A percentile compares a stretch with the other conserved stretches of the same genome.
Conservation (phyloP, 2,329 filamentous ascomycete species). For the Fusarium sp. region DNA sequence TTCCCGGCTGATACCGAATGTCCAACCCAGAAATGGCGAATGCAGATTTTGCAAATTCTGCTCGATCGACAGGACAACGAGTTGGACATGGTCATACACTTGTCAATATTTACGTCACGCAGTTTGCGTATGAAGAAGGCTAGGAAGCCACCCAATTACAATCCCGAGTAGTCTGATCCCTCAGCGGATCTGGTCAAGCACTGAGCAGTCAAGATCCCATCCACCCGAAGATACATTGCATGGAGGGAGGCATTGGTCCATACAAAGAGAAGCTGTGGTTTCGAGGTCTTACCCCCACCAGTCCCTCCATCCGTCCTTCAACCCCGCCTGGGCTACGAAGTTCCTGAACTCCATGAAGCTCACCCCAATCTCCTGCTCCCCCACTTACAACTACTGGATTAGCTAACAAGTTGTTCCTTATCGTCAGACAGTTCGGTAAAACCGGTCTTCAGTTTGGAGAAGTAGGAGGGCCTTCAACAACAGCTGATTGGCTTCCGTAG, state of each 20-base stretch:
- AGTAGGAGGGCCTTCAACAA: not conserved
- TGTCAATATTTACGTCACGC: not conserved
- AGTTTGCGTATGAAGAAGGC: not conserved
- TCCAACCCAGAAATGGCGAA: not conserved
- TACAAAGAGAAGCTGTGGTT: not conserved
- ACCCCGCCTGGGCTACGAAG: slow-evolving; percentile 15
- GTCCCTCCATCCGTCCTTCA: slow-evolving; percentile 9
- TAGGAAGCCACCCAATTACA: slow-evolving; percentile 6
- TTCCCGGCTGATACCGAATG: not conserved
- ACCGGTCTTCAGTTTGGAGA: not conserved
- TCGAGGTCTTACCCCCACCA: slow-evolving; percentile 22
- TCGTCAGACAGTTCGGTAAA: not conserved
- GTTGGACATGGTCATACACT: not conserved
- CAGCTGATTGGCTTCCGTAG: slow-evolving; percentile 41
- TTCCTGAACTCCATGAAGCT: slow-evolving; percentile 7
- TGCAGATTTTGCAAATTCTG: not conserved
- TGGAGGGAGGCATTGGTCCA: not conserved
- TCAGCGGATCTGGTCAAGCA: not conserved
- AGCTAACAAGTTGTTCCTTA: not conserved
- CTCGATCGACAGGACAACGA: not conserved
- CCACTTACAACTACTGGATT: not conserved
- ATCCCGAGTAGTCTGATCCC: not conserved
- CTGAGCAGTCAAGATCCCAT: not conserved
- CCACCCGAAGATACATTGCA: not conserved
- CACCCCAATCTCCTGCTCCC: slow-evolving; percentile 5